Evolutionary conservation across 176 grass and related monocot species (phyloP), one percentile per base, ranked within the genome.

Genomic region (Rhynchospora breviuscula): DNA sequence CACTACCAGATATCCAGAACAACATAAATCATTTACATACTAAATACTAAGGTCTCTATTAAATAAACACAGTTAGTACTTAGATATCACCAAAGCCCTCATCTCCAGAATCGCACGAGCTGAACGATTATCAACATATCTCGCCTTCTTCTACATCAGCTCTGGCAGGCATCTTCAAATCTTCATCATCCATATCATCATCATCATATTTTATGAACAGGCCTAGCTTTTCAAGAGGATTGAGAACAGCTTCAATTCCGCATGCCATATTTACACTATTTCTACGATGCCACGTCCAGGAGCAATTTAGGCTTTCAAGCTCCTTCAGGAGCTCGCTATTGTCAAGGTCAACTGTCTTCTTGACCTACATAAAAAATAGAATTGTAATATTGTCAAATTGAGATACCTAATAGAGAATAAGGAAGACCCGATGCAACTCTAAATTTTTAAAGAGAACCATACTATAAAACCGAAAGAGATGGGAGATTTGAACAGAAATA

Each of bases 301-400:
- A 54, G 10, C 49, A 77, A 5, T 85, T 85, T n/a, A 94, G 56
- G 5, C 84, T 89, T 44, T 89, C 87, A 29, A 94, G 43, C 74
- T 94, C 94, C 70, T 92, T 89, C 52, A 94, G 44, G 59, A 94
- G 47, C 49, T 92, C 69, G 21, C 84, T 92, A 19, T 97, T 97
- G 65, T 97, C 94, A 69, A 97, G 91, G 52, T 97, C 90, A n/a
- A 94, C 87, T 0, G 94, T 97, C 81, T 92, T 97, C 84, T 97
- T 87, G 84, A 97, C 88, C 94, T 97, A 67, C 63, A 89, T 1
- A 48, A 64, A 17, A 21, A 46, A 46, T 46, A 46, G 23, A 78
- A 78, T 35, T 33, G 8, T 78, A 33, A 23, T 29, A 15, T 0
- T 56, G 13, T 53, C 21, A 77, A 26, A 56, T 29, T 57, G 25